These are phyloP conservation scores for Dipteronia sinensis DNA, from an alignment of 345 rosid genomes.

Conservation along the genomic window DNA sequence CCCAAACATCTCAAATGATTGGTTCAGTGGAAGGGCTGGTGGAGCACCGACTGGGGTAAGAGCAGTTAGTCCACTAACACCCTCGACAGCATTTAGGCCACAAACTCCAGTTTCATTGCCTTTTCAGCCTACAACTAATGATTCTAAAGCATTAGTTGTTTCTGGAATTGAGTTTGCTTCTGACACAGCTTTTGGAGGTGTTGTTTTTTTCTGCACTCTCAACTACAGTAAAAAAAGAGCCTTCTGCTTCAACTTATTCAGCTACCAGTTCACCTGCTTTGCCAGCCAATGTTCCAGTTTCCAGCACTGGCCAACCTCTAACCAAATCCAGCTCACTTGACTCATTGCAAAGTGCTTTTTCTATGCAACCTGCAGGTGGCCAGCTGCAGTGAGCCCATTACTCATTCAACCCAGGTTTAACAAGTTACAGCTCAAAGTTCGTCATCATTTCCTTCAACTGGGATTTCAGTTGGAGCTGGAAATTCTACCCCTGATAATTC, in stretches of 20 bases:
- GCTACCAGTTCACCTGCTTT: constrained; percentile 41
- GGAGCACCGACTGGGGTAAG: constrained; percentile 49
- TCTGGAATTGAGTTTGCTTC: constrained; percentile 79
- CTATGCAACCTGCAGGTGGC: constrained; percentile 64
- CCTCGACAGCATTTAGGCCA: constrained; percentile 39
- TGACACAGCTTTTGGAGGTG: too few relatives aligned
- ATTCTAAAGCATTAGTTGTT: constrained; percentile 50
- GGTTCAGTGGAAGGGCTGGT: constrained; percentile 54
- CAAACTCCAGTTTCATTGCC: constrained; percentile 42
- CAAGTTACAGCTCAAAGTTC: constrained; percentile 58
- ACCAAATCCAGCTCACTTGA: constrained; percentile 62
- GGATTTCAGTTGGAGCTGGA: constrained; percentile 51
- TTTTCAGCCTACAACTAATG: constrained; percentile 36
- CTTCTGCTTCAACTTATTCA: constrained; percentile 49
- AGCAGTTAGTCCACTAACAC: constrained; percentile 42
- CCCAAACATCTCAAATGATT: constrained; percentile 49
- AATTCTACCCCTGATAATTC: constrained; percentile 54
- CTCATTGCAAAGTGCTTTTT: constrained; percentile 60
- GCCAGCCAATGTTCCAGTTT: constrained; percentile 48
- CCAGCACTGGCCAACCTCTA: constrained; percentile 52
- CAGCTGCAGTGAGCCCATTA: constrained; percentile 53
- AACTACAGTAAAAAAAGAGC: too few relatives aligned
- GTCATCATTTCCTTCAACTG: constrained; percentile 50
- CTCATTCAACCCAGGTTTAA: constrained; percentile 43
- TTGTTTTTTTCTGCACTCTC: too few relatives aligned